Evolutionary conservation across 495 filamentous ascomycete species (phyloP), one percentile per base, ranked within the genome.

Genomic region (Bacidia gigantensis): DNA sequence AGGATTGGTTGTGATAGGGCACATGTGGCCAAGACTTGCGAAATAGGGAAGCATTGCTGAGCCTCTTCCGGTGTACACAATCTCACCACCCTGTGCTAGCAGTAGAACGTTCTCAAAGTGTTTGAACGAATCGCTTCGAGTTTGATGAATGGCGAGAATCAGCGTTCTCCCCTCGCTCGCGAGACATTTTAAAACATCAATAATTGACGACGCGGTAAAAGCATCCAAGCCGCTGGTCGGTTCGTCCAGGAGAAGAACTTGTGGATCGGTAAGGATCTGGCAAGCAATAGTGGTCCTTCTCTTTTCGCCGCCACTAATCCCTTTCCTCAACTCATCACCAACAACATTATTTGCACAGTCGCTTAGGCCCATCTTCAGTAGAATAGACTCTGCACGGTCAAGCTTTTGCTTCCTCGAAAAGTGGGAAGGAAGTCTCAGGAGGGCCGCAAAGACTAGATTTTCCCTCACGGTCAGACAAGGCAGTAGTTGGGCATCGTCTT

Each of bases 241-340:
- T 55, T 88, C 84, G 58, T 88, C 84, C 1, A 87, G 68, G 11
- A 87, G 62, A 11, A 88, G 63, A 5, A 87, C 74, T 26, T 75
- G 73, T 1, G 84, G 84, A 44, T 85, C 81, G 2, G 82, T 86
- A 24, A 87, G 69, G 50, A 87, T 79, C 56, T 88, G 84, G 7
- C 86, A 77, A 3, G 81, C 84, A 57, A 88, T 87, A 3, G 81
- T 79, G 10, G 87, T 81, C 53, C 84, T 69, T 21, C 84, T 68
- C 63, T 86, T 86, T 65, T 88, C 83, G 21, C 84, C 84, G 11
- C 84, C 84, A 44, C 81, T 85, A 49, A 87, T 87, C 0, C 84
- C 84, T 60, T 87, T 88, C 51, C 81, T 68, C 20, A 82, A 65
- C 3, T 85, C 79, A 57, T 73, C 79, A 18, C 84, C 84, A 38